Evolutionary conservation across 345 rosid genomes (phyloP), one percentile per base, ranked within the genome.

Genomic region (Rubroshorea leprosula): DNA sequence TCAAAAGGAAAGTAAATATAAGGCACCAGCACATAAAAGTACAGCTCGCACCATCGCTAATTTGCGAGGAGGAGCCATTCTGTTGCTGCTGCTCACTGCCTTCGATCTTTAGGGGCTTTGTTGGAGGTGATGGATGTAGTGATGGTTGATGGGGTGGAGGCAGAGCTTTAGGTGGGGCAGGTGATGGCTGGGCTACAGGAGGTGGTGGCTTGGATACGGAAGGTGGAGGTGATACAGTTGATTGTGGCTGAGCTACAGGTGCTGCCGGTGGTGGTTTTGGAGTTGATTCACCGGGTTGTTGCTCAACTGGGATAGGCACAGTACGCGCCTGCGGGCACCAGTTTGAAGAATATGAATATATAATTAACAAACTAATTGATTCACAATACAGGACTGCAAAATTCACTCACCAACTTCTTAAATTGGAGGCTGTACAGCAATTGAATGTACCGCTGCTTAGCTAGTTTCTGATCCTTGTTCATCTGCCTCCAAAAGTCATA

Each of bases 401-500:
- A 35, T 6, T 8, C 45, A 64, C 84, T 75, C 55, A 89, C 99
- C 84, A 83, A 54, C 41, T 63, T 78, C 74, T 77, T 83, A 76
- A 85, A 82, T 46, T 77, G 99, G 43, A 87, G 90, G 65, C 65
- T 78, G 71, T 85, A 82, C 58, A 89, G 57, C 73, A 86, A 26
- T 18, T 89, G 76, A 51, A 76, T 74, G 72, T 93, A 93, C 79
- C 96, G 73, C 44, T 82, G 83, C 64, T 80, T 87, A 1, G 96
- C 88, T 54, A 59, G 73, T 73, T 82, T 89, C 46, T 80, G 96
- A 35, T 83, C 87, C 76, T 74, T 81, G 71, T 83, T 87, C 70
- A 89, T 55, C 26, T 78, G 77, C 80, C 86, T 83, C 97, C 96
- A 89, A 62, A 93, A 74, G 47, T 89, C 83, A 26, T 93, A 89